Evolutionary conservation across 805 yeast genomes (phyloP).

Genomic region (Myxozyma mucilagina): DNA sequence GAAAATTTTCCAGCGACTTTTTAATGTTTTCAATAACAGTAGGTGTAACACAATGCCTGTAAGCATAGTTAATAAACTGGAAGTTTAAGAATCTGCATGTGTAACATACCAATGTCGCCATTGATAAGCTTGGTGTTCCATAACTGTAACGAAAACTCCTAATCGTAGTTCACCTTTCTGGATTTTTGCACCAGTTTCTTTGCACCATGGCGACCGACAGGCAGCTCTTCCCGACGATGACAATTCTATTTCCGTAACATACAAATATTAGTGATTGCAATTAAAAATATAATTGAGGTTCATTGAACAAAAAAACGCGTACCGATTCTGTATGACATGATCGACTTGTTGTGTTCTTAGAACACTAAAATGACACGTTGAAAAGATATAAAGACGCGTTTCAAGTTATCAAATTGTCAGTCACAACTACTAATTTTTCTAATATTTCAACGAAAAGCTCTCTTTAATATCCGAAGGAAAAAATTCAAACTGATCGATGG

Average conservation of each 20-base stretch:
- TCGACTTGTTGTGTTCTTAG: background rate
- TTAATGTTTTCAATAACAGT: constrained; percentile 27
- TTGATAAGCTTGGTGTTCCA: constrained; percentile 26
- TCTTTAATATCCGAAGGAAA: no score
- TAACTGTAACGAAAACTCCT: constrained; percentile 25
- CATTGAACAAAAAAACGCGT: background rate
- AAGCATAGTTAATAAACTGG: background rate
- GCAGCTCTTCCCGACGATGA: constrained; percentile 28
- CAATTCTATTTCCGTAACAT: constrained; percentile 7
- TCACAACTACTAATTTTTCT: no score
- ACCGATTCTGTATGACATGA: constrained; percentile 17
- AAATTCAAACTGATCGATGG: no score
- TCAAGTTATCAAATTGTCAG: no score
- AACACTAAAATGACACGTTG: background rate
- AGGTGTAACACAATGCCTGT: constrained; percentile 31
- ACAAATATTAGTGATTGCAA: background rate
- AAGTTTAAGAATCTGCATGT: background rate
- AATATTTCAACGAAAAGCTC: no score
- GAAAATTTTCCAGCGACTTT: constrained; percentile 5
- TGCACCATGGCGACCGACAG: constrained; percentile 25
- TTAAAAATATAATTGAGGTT: background rate
- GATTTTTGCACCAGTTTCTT: constrained; percentile 16
- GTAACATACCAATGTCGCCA: constrained; percentile 32
- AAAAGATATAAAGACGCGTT: no score
- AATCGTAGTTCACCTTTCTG: constrained; percentile 30